Evolutionary conservation across 2,329 filamentous ascomycete species (phyloP).

Genomic region (Aspergillus uvarum): DNA sequence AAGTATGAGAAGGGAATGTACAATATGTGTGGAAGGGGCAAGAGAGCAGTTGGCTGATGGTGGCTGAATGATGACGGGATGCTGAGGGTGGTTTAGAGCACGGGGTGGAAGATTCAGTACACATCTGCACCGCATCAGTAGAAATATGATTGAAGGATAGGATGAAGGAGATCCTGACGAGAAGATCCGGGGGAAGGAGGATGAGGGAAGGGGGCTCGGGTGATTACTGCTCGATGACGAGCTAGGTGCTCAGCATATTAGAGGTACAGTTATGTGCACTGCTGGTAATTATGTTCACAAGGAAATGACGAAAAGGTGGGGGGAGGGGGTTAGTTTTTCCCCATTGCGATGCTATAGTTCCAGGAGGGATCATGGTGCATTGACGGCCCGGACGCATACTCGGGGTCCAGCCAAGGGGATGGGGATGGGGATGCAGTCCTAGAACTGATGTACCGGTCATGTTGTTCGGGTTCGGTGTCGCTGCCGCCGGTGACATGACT

Average conservation of each 20-base stretch:
- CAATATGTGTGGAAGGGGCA: too few relatives aligned
- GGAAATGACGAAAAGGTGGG: background rate
- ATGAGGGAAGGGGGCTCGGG: too few relatives aligned
- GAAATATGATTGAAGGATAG: too few relatives aligned
- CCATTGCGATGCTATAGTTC: conserved; percentile 15
- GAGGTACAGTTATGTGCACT: background rate
- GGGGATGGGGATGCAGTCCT: conserved; percentile 2
- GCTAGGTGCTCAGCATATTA: background rate
- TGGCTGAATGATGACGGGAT: too few relatives aligned
- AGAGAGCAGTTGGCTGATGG: too few relatives aligned
- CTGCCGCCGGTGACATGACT: conserved; percentile 11
- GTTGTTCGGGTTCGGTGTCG: conserved; percentile 20
- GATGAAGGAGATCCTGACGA: too few relatives aligned
- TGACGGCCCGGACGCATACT: conserved; percentile 10
- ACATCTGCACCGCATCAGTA: too few relatives aligned
- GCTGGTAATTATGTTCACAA: background rate
- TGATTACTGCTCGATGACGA: too few relatives aligned
- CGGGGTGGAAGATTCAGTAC: too few relatives aligned
- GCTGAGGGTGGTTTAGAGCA: too few relatives aligned
- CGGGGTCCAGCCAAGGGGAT: conserved; percentile 13
- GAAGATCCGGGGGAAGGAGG: too few relatives aligned
- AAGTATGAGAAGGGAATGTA: too few relatives aligned
- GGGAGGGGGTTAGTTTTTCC: background rate
- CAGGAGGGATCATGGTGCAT: conserved; percentile 18
- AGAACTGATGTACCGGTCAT: conserved; percentile 4